Evolutionary conservation across 2,329 filamentous ascomycete species (phyloP), one percentile per base, ranked within the genome.

Genomic region (Calonectria pseudoreteaudii): DNA sequence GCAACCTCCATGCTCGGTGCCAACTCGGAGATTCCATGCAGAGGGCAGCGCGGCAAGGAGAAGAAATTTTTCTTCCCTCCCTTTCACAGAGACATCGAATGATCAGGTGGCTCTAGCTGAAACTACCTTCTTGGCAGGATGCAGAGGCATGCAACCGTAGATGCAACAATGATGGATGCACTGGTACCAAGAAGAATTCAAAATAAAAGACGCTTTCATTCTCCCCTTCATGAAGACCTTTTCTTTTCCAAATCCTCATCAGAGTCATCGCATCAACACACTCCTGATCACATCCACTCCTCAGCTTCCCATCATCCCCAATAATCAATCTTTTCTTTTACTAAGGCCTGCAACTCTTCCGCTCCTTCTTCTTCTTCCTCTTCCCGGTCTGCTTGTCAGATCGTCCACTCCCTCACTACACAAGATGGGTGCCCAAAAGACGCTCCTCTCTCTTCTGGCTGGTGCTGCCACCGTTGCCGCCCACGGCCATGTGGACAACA

Each of bases 401-500:
- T 14, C 18, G 31, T 2, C 31, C 31, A 38, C n/a, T 31, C 38
- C 62, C 36, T n/a, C 44, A 70, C n/a, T 47, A 53, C 26, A 64
- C 75, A 81, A 73, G 34, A 82, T 82, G 81, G 71, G 80, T 80
- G 77, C 77, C 72, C 56, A 60, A 20, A 78, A 80, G 76, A 75
- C 80, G 41, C 31, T 82, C 28, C 64, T 82, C 52, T 66, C 80
- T 67, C 78, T 77, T 53, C 74, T 82, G 28, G 80, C 68, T 30
- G 78, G 80, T 70, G 80, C 81, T 60, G 68, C 70, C n/a, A 71
- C 78, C 49, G 81, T 82, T 26, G 73, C 77, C 47, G 81, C 81
- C 49, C 81, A 82, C 76, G 81, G 81, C 23, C 79, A 79, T 76
- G 81, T 82, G 65, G 64, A 78, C 68, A 76, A 74, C 73, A 79